A percentile compares a stretch with the other conserved stretches of the same genome.
Evolutionary conservation across 176 grass and related monocot genomes (phyloP).

Genomic region (Stipa capillata): DNA sequence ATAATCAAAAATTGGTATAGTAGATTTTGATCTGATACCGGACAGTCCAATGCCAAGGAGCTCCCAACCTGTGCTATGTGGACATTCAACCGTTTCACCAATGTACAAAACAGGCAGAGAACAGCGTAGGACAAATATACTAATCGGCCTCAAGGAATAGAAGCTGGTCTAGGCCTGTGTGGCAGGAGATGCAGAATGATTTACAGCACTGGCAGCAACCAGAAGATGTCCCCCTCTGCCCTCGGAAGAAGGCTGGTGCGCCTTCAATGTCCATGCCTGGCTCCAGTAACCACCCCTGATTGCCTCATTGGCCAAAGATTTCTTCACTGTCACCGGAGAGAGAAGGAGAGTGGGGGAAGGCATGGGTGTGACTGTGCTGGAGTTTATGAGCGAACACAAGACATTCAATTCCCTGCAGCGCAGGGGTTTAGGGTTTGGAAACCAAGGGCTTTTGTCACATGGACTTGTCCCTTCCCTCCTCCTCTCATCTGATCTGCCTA

Average conservation of each 20-base stretch:
- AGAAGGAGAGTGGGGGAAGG: background rate
- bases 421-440: constrained; percentile 28
- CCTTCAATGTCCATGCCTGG: constrained; percentile 10
- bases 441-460: constrained; percentile 30
- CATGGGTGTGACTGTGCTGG: background rate
- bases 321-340: background rate
- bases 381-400: constrained; percentile 4
- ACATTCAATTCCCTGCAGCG: constrained; percentile 21
- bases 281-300: background rate
- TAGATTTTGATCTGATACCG: too few species aligned
- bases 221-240: constrained; percentile 15
- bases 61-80: too few species aligned
- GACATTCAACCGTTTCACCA: background rate
- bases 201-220: background rate
- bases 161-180: constrained; percentile 2
- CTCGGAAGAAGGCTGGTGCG: background rate
- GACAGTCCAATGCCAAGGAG: too few species aligned
- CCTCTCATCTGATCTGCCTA: background rate
- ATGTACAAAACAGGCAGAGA: background rate
- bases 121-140: constrained; percentile 29
- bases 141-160: constrained; percentile 11
- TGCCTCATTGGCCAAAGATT: background rate
- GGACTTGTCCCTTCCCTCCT: constrained; percentile 16
- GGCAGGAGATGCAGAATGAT: constrained; percentile 17
- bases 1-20: too few species aligned